These are phyloP conservation scores for Plenodomus tracheiphilus DNA, from an alignment of 2,329 filamentous ascomycete species.

Conservation along the genomic window DNA sequence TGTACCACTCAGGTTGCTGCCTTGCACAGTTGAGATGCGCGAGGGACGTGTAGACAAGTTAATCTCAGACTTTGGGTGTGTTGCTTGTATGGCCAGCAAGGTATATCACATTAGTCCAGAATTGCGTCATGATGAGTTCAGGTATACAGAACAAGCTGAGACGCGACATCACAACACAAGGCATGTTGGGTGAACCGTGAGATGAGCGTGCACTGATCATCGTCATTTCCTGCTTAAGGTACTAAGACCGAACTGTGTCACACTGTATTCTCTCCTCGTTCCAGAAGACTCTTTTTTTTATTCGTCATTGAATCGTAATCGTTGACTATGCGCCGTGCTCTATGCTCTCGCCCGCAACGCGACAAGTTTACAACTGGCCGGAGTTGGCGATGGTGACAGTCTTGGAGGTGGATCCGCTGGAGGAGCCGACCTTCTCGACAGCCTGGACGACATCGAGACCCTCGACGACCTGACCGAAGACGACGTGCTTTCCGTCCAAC, in stretches of 20 bases:
- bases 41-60: too few relatives aligned
- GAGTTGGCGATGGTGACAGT: conserved; percentile 29
- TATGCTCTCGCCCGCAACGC: not conserved
- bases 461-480: conserved; percentile 71
- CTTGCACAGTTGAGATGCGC: too few relatives aligned
- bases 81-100: too few relatives aligned
- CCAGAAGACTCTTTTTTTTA: conserved; percentile 10
- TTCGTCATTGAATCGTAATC: conserved; percentile 9
- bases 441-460: conserved; percentile 30
- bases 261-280: not conserved
- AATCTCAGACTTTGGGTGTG: too few relatives aligned
- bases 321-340: conserved; percentile 4
- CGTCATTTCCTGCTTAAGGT: conserved; percentile 13
- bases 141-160: not conserved
- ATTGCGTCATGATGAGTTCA: not conserved
- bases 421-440: conserved; percentile 27
- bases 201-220: conserved; percentile 5
- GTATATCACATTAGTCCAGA: not conserved
- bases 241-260: conserved; percentile 1
- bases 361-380: conserved; percentile 24
- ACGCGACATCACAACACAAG: not conserved
- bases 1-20: too few relatives aligned
- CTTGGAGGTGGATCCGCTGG: conserved; percentile 23
- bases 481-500: conserved; percentile 80
- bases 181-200: not conserved